Conservation (phyloP, 192 early-diverging fungal species). For the Umbelopsis vinacea region DNA sequence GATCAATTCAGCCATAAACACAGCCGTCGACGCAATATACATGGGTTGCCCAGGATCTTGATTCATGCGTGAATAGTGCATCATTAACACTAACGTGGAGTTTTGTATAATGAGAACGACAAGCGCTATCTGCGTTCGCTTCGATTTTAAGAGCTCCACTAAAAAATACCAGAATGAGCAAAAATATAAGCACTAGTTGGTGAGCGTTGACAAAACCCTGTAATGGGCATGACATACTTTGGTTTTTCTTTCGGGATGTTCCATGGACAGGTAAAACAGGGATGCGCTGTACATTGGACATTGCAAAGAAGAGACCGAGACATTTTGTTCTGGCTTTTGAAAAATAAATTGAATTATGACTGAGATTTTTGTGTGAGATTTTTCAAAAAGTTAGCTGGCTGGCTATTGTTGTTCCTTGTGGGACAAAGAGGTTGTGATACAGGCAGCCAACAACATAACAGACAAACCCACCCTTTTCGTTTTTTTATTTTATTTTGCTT, state of each 20-base stretch:
- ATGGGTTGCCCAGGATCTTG: constrained; percentile 13
- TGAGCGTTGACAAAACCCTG: constrained; percentile 8
- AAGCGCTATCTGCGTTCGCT: constrained; percentile 25
- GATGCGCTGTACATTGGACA: neutral
- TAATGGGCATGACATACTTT: constrained; percentile 5
- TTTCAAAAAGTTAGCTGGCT: neutral
- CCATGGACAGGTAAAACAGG: constrained; percentile 15
- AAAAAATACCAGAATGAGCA: neutral
- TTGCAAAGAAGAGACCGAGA: constrained; percentile 1
- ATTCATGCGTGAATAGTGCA: constrained; percentile 56
- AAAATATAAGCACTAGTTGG: neutral
- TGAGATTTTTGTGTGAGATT: neutral
- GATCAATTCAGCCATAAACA: constrained; percentile 18
- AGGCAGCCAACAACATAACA: neutral
- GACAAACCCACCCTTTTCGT: neutral
- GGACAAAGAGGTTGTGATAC: constrained; percentile 22
- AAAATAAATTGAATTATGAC: constrained; percentile 1
- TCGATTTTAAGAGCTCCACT: neutral
- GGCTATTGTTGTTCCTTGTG: constrained; percentile 2
- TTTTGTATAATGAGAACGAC: constrained; percentile 63
- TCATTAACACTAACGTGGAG: constrained; percentile 51
- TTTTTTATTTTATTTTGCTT: neutral
- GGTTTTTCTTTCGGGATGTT: neutral
- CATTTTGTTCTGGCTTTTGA: neutral
- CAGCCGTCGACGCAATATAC: constrained; percentile 60